These are phyloP conservation scores for Pseudogymnoascus pannorum DNA, from an alignment of 2,329 filamentous ascomycete species.

Conservation along the genomic window DNA sequence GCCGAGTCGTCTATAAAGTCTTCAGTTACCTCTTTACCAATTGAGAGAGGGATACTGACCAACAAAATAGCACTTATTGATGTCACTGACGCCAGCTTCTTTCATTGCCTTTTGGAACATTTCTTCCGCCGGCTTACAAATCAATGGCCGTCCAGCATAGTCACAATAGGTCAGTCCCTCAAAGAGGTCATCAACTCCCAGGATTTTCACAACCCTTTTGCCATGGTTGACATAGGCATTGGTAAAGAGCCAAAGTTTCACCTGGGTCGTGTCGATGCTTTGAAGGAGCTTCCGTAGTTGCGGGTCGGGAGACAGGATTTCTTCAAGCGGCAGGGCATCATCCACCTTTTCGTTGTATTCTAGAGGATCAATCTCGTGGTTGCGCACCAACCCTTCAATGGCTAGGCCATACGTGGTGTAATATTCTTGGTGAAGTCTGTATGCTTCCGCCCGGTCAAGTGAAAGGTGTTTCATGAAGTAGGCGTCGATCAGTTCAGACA, in stretches of 20 bases:
- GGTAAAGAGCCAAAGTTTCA: slow-evolving; percentile 89
- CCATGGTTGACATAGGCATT: slow-evolving; percentile 93
- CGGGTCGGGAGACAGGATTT: slow-evolving; percentile 71
- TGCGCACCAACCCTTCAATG: slow-evolving; percentile 85
- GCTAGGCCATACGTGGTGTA: slow-evolving; percentile 96
- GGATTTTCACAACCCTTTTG: slow-evolving; percentile 68
- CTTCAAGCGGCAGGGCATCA: slow-evolving; percentile 82
- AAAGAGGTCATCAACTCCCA: slow-evolving; percentile 81
- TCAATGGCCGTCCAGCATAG: slow-evolving; percentile 63
- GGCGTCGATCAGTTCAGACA: slow-evolving; percentile 70
- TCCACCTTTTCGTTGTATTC: slow-evolving; percentile 94
- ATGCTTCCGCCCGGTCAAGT: slow-evolving; percentile 70
- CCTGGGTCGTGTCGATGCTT: slow-evolving; percentile 75
- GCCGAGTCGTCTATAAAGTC: slow-evolving; percentile 69
- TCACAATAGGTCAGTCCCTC: slow-evolving; percentile 95
- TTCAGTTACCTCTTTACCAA: slow-evolving; percentile 6
- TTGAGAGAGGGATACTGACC: slow-evolving; percentile 50
- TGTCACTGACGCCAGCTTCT: slow-evolving; percentile 64
- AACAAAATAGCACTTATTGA: slow-evolving; percentile 81
- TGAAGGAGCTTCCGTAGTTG: slow-evolving; percentile 67
- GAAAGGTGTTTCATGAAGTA: slow-evolving; percentile 58
- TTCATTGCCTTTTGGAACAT: slow-evolving; percentile 88
- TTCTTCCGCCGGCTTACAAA: slow-evolving; percentile 78
- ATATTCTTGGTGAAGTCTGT: slow-evolving; percentile 79
- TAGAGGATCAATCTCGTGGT: slow-evolving; percentile 90